Base-by-base conservation (phyloP, 2,329 filamentous ascomycete species). In the Alternaria sp. region DNA sequence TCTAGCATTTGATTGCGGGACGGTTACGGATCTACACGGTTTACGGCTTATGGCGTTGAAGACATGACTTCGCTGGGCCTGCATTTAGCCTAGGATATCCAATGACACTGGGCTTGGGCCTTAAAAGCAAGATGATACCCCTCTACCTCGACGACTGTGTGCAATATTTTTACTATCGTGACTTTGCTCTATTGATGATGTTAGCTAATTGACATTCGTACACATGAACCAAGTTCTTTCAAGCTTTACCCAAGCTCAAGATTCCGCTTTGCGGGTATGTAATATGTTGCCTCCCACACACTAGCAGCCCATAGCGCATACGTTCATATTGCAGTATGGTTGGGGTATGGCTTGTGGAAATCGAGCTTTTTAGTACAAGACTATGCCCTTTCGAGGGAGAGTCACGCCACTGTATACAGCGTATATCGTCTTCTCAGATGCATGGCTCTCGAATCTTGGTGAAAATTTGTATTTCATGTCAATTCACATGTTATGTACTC, bases 21-120 rank as follows among this genome's bases (percentile, higher is more conserved):
- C 63, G 67, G 66, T 54, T 59, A 63, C 59, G 74, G 69, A 67
- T 73, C 69, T 70, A 57, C 57, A 71, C 56, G 71, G 74, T 68
- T 74, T 70, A 76, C 69, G 74, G 74, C 70, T 75, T 73, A 74
- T 70, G 75, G 75, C 74, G 75, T 78, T 78, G 62, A 73, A 61
- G 57, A 69, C 53, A 71, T 66, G 68, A 68, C 66, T 65, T 62
- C 67, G 70, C 71, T 73, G 66, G 63, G 74, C 67, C 70, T 60
- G 50, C 54, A 65, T 49, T 50, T 70, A 74, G 74, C 74, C 74
- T 78, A 74, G 68, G 71, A 69, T 61, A 69, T 65, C 60, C 71
- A 76, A 76, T 74, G 68, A 68, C 69, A 69, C 67, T 70, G 69
- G 74, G 70, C 72, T 69, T 68, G 56, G 53, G 68, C 72, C 72